phyloP scores from a whole-genome alignment of 306 rosid genomes.

The Acacia confusa region DNA sequence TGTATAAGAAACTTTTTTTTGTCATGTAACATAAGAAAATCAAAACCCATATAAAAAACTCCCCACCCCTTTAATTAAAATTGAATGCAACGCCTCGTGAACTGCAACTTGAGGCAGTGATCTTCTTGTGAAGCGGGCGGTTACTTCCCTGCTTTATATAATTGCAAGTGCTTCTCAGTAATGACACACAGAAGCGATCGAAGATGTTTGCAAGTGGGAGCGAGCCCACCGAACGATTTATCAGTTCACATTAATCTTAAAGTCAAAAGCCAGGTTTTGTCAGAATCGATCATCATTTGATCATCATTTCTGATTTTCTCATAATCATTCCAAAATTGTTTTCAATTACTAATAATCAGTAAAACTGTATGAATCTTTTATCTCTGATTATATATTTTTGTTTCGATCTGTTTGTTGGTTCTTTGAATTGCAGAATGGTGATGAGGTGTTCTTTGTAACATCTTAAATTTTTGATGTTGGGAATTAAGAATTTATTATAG shows the following conservation, averaged over 20 bases:
- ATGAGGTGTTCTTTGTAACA: conserved; percentile 55
- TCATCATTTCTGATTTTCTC: neutral
- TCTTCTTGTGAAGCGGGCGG: neutral
- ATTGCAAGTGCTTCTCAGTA: neutral
- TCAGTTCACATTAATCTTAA: conserved; percentile 59
- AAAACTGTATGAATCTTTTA: neutral
- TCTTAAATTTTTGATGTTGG: too few relatives aligned
- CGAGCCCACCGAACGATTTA: conserved; percentile 37
- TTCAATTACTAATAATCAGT: neutral
- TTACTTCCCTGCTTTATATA: neutral
- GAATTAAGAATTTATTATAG: too few relatives aligned
- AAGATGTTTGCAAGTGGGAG: conserved; percentile 48
- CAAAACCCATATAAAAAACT: too few relatives aligned
- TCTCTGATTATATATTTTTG: neutral
- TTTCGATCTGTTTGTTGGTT: neutral
- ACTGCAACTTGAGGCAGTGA: neutral
- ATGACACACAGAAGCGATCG: neutral
- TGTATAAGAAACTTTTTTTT: too few relatives aligned
- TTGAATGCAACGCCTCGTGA: conserved; percentile 18
- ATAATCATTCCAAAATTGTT: neutral
- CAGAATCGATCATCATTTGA: neutral
- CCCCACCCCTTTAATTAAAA: too few relatives aligned
- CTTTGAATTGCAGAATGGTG: conserved; percentile 48
- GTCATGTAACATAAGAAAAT: too few relatives aligned
- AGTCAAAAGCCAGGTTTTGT: conserved; percentile 82